Evolutionary conservation across 176 grass and related monocot species (phyloP).

Genomic region (Aegilops tauschii): DNA sequence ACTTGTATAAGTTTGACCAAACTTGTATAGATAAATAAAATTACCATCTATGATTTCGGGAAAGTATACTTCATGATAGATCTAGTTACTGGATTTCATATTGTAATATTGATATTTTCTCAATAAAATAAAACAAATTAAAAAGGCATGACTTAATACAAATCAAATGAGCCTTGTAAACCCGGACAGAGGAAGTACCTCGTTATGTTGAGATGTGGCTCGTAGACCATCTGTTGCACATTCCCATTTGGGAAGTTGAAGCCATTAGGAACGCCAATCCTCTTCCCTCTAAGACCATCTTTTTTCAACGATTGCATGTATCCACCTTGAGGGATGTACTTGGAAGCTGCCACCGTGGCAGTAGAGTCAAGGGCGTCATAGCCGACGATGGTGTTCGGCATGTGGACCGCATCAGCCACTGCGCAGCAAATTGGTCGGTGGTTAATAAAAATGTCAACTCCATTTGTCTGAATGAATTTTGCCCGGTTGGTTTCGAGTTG

Average conservation of each 20-base stretch:
- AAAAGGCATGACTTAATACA: no score
- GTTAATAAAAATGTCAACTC: neutral
- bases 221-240: slow-evolving; percentile 18
- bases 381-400: slow-evolving; percentile 45
- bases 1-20: no score
- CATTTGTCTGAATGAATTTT: no score
- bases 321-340: slow-evolving; percentile 48
- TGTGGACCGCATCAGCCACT: slow-evolving; percentile 37
- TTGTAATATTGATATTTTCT: no score
- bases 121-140: no score
- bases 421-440: slow-evolving; percentile 41
- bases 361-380: slow-evolving; percentile 28
- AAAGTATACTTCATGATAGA: neutral
- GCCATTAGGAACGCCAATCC: slow-evolving; percentile 27
- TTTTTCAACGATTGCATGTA: slow-evolving; percentile 42
- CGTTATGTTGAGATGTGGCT: slow-evolving; percentile 42
- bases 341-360: slow-evolving; percentile 25
- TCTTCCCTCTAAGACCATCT: slow-evolving; percentile 47
- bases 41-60: neutral
- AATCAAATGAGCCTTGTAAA: no score
- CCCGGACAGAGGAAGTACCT: slow-evolving; percentile 12
- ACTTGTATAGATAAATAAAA: no score
- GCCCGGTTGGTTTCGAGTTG: no score
- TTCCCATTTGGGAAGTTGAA: slow-evolving; percentile 27
- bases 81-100: no score